These are phyloP conservation scores for Apiosordaria backusii DNA, from an alignment of 495 filamentous ascomycete genomes.

Conservation along the genomic window DNA sequence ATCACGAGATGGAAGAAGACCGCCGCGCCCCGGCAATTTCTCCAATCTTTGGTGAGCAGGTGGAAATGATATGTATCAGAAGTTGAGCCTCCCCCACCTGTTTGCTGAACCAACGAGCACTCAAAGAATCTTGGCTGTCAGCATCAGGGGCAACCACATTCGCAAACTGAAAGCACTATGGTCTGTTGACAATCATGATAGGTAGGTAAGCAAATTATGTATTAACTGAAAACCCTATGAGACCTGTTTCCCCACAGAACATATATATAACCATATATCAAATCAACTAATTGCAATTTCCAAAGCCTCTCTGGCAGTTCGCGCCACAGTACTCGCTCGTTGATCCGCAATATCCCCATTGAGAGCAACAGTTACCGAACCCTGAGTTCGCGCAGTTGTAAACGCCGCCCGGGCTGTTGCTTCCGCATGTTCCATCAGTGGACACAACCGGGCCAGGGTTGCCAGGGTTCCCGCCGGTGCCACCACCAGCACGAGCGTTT, in stretches of 20 bases:
- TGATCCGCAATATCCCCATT: slow-evolving; percentile 27
- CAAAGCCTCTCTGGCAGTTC: slow-evolving; percentile 22
- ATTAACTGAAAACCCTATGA: neutral
- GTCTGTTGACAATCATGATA: neutral
- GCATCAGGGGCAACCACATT: too few species aligned
- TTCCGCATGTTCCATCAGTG: slow-evolving; percentile 24
- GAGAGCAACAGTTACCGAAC: slow-evolving; percentile 26
- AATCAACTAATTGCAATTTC: slow-evolving; percentile 14
- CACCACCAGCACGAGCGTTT: slow-evolving; percentile 8
- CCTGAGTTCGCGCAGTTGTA: slow-evolving; percentile 24
- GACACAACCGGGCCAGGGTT: slow-evolving; percentile 12
- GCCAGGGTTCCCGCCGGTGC: neutral
- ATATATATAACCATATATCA: neutral
- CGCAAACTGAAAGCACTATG: too few species aligned
- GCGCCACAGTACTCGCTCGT: slow-evolving; percentile 22
- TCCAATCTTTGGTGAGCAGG: too few species aligned
- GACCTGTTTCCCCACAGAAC: neutral
- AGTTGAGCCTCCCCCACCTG: too few species aligned
- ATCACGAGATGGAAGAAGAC: too few species aligned
- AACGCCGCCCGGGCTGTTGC: slow-evolving; percentile 9
- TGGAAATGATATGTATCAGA: too few species aligned
- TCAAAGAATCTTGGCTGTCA: too few species aligned
- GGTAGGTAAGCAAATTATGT: neutral
- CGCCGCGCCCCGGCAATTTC: too few species aligned
- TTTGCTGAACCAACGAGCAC: too few species aligned